These are phyloP conservation scores for Leccinum longicurvipes DNA, from an alignment of 768 basidiomycete genomes.

Conservation along the genomic window DNA sequence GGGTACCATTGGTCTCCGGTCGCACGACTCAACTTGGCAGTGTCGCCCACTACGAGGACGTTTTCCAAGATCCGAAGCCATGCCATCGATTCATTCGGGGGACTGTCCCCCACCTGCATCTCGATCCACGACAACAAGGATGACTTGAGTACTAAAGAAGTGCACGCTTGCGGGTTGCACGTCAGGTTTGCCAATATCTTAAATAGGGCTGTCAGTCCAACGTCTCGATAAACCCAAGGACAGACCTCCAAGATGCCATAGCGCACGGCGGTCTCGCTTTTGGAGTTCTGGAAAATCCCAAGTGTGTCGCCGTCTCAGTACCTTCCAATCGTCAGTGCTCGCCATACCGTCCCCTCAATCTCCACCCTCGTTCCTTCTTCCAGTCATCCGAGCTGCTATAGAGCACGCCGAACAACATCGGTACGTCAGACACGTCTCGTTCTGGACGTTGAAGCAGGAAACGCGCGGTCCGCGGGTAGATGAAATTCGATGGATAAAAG, in stretches of 20 bases:
- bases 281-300: slow-evolving; percentile 81
- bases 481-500: slow-evolving; percentile 84
- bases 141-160: slow-evolving; percentile 68
- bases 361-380: slow-evolving; percentile 90
- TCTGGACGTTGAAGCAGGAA: slow-evolving; percentile 89
- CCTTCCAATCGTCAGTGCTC: slow-evolving; percentile 73
- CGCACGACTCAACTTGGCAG: slow-evolving; percentile 47
- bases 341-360: slow-evolving; percentile 80
- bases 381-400: slow-evolving; percentile 78
- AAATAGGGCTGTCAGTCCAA: background rate
- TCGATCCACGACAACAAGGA: slow-evolving; percentile 78
- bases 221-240: background rate
- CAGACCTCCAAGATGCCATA: slow-evolving; percentile 65
- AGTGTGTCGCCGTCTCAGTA: slow-evolving; percentile 76
- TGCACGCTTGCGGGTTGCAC: slow-evolving; percentile 62
- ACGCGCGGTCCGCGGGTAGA: slow-evolving; percentile 80
- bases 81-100: slow-evolving; percentile 43
- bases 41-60: slow-evolving; percentile 49
- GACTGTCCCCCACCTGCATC: slow-evolving; percentile 48
- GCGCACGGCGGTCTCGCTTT: slow-evolving; percentile 49
- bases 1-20: slow-evolving; percentile 60
- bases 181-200: slow-evolving; percentile 80
- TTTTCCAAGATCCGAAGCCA: slow-evolving; percentile 71
- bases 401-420: slow-evolving; percentile 85
- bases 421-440: slow-evolving; percentile 79